phyloP scores from a whole-genome alignment of 306 rosid genomes.

The Trichosanthes truncata region DNA sequence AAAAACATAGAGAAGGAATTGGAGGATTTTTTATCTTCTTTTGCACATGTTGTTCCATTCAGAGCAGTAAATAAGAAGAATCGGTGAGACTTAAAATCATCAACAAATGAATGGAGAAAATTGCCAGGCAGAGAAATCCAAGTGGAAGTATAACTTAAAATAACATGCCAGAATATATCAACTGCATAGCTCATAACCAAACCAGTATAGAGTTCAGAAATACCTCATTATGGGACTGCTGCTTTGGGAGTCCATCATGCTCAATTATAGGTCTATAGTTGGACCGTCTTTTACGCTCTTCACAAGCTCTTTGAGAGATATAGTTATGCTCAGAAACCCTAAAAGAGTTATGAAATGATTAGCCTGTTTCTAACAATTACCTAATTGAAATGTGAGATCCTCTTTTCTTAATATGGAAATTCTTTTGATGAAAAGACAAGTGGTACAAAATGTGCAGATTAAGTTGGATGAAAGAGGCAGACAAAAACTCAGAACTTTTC shows the following conservation, averaged over 20 bases:
- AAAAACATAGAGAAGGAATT: too few relatives aligned
- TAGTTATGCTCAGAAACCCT: constrained; percentile 56
- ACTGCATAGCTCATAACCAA: not conserved
- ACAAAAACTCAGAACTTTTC: not conserved
- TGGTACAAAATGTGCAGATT: not conserved
- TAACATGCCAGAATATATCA: not conserved
- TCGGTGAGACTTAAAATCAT: not conserved
- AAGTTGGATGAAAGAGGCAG: not conserved
- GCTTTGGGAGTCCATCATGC: constrained; percentile 66
- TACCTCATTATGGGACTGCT: constrained; percentile 46
- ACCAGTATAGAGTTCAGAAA: not conserved
- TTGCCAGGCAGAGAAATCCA: not conserved
- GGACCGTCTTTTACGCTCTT: constrained; percentile 49
- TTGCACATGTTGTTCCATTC: not conserved
- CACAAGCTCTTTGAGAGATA: constrained; percentile 51
- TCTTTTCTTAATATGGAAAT: not conserved
- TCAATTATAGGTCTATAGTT: constrained; percentile 72
- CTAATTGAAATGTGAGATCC: not conserved
- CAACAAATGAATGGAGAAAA: not conserved
- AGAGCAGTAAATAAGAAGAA: not conserved
- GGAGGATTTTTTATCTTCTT: not conserved
- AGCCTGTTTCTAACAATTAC: not conserved
- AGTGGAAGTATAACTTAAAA: not conserved
- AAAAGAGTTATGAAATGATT: not conserved
- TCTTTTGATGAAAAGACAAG: not conserved